Conservation (phyloP, 73 alveolate genomes). For the Paramecium caudatum region DNA sequence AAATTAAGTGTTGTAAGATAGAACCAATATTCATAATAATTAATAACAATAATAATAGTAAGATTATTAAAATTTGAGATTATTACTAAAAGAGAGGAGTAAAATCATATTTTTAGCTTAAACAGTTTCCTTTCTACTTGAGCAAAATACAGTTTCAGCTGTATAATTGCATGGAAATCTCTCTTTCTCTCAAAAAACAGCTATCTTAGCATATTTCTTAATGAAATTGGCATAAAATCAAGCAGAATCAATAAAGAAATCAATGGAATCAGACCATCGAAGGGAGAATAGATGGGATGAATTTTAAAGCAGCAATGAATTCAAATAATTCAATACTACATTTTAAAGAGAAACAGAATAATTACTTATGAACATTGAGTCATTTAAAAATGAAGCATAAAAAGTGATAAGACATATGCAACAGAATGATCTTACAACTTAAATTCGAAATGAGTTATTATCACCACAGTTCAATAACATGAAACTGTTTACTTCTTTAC, state of each 20-base stretch:
- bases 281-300: conserved; percentile 68
- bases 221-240: conserved; percentile 58
- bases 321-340: conserved; percentile 19
- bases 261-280: neutral
- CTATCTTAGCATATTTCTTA: conserved; percentile 52
- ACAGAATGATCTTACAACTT: neutral
- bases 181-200: conserved; percentile 62
- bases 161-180: neutral
- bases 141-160: conserved; percentile 31
- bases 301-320: conserved; percentile 5
- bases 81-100: conserved; percentile 65
- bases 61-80: conserved; percentile 60
- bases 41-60: conserved; percentile 23
- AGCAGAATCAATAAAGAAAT: conserved; percentile 62
- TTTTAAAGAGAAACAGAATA: conserved; percentile 57
- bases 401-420: conserved; percentile 37
- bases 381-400: conserved; percentile 48
- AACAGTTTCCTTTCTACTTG: conserved; percentile 65
- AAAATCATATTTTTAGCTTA: conserved; percentile 70
- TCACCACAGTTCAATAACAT: conserved; percentile 8
- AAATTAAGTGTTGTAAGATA: conserved; percentile 3
- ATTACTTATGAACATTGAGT: conserved; percentile 18
- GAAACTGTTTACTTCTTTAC: neutral
- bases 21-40: conserved; percentile 32
- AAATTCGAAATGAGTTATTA: conserved; percentile 52